Evolutionary conservation across 2,329 filamentous ascomycete species (phyloP).

Genomic region (Diaporthe eres): DNA sequence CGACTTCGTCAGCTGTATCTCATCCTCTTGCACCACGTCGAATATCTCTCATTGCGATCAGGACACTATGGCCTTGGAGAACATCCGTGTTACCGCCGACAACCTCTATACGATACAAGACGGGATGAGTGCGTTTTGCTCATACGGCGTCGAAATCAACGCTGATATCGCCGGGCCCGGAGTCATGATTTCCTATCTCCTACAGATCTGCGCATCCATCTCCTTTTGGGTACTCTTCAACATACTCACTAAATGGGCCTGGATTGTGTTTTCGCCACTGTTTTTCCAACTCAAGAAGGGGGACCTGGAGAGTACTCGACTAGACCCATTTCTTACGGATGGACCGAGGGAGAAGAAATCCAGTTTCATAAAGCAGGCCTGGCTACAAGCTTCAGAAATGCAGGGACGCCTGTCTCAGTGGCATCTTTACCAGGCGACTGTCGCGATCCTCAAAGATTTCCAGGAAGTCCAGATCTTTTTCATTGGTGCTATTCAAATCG

Average conservation of each 20-base stretch:
- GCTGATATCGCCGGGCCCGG: conserved; percentile 32
- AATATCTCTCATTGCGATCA: conserved; percentile 12
- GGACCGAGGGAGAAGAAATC: not conserved
- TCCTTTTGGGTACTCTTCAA: conserved; percentile 28
- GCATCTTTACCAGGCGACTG: not conserved
- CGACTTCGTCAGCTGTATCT: conserved; percentile 13
- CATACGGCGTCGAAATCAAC: conserved; percentile 17
- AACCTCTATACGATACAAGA: not conserved
- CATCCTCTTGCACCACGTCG: conserved; percentile 11
- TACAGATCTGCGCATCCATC: conserved; percentile 19
- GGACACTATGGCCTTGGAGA: not conserved
- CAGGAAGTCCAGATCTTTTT: conserved; percentile 34
- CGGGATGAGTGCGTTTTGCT: not conserved
- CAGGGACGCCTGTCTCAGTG: conserved; percentile 4
- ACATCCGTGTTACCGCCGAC: not conserved
- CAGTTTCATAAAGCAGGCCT: not conserved
- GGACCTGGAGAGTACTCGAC: not conserved
- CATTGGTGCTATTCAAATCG: conserved; percentile 21
- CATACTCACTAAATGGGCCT: conserved; percentile 20
- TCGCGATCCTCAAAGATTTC: conserved; percentile 28
- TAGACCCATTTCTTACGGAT: conserved; percentile 15
- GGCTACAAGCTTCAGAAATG: conserved; percentile 12
- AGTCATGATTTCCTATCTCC: conserved; percentile 28
- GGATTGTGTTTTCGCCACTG: not conserved
- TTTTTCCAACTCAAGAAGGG: not conserved